phyloP scores from a whole-genome alignment of 179 eudicot species.

The Kewa caespitosa region DNA sequence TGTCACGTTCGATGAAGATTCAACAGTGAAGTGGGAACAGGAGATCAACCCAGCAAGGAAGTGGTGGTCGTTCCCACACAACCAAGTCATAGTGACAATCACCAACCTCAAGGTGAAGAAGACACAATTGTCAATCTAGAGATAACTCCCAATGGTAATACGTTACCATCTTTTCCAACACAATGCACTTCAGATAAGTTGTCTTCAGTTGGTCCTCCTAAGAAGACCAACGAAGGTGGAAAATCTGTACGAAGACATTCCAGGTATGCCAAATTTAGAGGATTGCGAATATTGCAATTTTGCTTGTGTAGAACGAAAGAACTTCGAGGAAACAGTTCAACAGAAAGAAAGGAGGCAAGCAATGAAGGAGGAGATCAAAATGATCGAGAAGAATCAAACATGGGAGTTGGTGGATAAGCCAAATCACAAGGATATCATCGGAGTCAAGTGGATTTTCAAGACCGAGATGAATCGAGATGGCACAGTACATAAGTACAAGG shows the following conservation, averaged over 20 bases:
- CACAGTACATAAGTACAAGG: neutral
- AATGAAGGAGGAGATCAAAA: neutral
- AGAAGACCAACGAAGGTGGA: neutral
- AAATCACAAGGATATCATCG: neutral
- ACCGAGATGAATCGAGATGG: neutral
- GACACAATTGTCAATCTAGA: neutral
- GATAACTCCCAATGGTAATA: neutral
- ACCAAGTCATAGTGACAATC: neutral
- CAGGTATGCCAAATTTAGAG: neutral
- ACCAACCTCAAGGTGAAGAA: neutral
- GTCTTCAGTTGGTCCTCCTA: neutral
- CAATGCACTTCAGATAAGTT: neutral
- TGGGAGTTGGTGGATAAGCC: neutral
- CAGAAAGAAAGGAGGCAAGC: neutral
- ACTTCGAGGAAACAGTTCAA: neutral
- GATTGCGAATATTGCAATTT: neutral
- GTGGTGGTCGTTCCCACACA: neutral
- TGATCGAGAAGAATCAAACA: neutral
- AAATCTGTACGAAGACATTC: neutral
- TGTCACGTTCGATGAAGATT: neutral
- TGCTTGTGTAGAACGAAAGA: neutral
- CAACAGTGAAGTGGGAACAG: neutral
- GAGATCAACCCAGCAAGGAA: neutral
- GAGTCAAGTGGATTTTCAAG: neutral
- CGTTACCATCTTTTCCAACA: too few species aligned